Conservation (phyloP, 345 rosid species). For the Cochlearia excelsa region DNA sequence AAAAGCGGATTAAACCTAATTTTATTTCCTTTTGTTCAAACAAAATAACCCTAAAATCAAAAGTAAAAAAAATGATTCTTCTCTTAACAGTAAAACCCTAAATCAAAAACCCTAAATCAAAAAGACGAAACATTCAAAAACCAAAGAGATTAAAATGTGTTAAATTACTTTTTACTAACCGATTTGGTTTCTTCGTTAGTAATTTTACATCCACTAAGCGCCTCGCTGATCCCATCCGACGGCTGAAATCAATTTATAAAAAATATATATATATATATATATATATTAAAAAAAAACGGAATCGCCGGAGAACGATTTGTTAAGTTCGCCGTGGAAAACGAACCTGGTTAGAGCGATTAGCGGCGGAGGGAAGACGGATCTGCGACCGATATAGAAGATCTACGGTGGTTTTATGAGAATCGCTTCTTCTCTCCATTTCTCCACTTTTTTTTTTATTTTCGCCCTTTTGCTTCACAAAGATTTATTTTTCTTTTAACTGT, state of each 20-base stretch:
- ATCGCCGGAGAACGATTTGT: not conserved
- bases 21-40: not conserved
- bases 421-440: too few species aligned
- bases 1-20: conserved; percentile 4
- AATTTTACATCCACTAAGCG: conserved; percentile 57
- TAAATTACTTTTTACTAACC: conserved; percentile 50
- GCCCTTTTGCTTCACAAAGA: too few species aligned
- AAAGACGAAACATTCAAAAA: too few species aligned
- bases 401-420: conserved; percentile 43
- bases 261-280: too few species aligned
- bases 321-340: conserved; percentile 5
- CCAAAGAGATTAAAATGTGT: too few species aligned
- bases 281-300: not conserved
- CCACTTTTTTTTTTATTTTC: too few species aligned
- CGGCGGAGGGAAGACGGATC: conserved; percentile 44
- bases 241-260: conserved; percentile 40
- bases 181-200: conserved; percentile 64
- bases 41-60: too few species aligned
- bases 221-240: conserved; percentile 60
- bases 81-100: conserved; percentile 10
- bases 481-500: too few species aligned
- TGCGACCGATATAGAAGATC: conserved; percentile 89
- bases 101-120: not conserved
- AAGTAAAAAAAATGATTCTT: too few species aligned
- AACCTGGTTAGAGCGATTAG: conserved; percentile 41